A percentile compares a stretch with the other conserved stretches of the same genome.
Conservation (phyloP, 305 asterid species). For the Withania somnifera region DNA sequence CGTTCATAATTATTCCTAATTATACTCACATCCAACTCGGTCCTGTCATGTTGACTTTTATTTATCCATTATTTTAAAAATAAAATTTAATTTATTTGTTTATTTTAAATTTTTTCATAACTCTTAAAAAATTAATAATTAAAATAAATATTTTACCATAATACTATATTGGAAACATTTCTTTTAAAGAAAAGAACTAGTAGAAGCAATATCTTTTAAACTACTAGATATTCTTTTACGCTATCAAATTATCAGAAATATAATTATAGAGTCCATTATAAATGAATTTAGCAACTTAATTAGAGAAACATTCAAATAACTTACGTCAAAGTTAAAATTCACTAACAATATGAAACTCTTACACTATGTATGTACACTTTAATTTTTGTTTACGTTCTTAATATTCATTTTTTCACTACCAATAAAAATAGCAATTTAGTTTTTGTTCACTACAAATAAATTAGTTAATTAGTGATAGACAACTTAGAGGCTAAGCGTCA, state of each 20-base stretch:
- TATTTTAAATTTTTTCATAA: too few species aligned
- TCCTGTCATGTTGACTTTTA: too few species aligned
- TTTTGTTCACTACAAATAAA: neutral
- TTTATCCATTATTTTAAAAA: too few species aligned
- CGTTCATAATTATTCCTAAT: neutral
- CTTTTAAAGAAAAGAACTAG: too few species aligned
- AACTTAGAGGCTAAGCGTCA: too few species aligned
- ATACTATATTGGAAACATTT: too few species aligned
- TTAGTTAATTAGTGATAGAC: too few species aligned
- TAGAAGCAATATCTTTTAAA: too few species aligned
- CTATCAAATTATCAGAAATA: neutral
- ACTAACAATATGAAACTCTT: neutral
- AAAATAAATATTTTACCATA: neutral
- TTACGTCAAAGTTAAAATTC: neutral
- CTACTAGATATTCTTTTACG: neutral
- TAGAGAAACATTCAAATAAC: neutral
- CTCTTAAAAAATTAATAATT: too few species aligned
- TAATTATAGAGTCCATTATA: neutral
- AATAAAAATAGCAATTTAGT: too few species aligned
- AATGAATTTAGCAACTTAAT: neutral
- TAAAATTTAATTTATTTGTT: too few species aligned
- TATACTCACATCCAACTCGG: neutral
- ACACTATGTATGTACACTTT: neutral
- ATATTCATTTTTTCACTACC: neutral
- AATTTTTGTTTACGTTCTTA: neutral